Evolutionary conservation across 805 yeast genomes (phyloP).

Genomic region (Saccharomycopsis guyanensis): DNA sequence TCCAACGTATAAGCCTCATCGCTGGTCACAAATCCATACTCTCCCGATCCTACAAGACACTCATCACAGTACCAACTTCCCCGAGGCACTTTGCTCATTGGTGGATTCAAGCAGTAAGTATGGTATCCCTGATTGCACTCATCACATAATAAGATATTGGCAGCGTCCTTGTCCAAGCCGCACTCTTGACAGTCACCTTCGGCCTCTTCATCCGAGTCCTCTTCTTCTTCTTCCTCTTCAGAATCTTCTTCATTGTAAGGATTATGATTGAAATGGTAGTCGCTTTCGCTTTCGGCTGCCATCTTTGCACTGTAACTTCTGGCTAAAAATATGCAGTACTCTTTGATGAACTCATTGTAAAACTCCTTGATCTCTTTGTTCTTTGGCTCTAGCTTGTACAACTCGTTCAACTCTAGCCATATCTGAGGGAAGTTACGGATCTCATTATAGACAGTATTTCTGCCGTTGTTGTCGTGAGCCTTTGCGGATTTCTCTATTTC

Average conservation of each 20-base stretch:
- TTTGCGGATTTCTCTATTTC: conserved; percentile 6
- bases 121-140: conserved; percentile 71
- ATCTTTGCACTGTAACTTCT: conserved; percentile 19
- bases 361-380: conserved; percentile 21
- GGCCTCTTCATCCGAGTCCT: conserved; percentile 21
- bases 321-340: conserved; percentile 30
- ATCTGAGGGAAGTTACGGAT: conserved; percentile 22
- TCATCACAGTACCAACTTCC: conserved; percentile 75
- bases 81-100: conserved; percentile 42
- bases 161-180: conserved; percentile 27
- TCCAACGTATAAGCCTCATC: conserved; percentile 46
- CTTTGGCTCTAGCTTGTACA: conserved; percentile 3
- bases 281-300: conserved; percentile 6
- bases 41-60: conserved; percentile 82
- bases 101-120: conserved; percentile 55
- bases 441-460: conserved; percentile 7
- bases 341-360: conserved; percentile 25
- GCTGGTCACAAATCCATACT: conserved; percentile 77
- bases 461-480: conserved; percentile 18
- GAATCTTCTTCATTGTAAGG: conserved; percentile 20
- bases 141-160: conserved; percentile 54
- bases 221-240: conserved; percentile 14
- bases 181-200: conserved; percentile 26
- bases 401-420: conserved; percentile 25
- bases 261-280: conserved; percentile 19